Evolutionary conservation across 2,329 filamentous ascomycete species (phyloP), one percentile per base, ranked within the genome.

Genomic region (Orbilia javanica): DNA sequence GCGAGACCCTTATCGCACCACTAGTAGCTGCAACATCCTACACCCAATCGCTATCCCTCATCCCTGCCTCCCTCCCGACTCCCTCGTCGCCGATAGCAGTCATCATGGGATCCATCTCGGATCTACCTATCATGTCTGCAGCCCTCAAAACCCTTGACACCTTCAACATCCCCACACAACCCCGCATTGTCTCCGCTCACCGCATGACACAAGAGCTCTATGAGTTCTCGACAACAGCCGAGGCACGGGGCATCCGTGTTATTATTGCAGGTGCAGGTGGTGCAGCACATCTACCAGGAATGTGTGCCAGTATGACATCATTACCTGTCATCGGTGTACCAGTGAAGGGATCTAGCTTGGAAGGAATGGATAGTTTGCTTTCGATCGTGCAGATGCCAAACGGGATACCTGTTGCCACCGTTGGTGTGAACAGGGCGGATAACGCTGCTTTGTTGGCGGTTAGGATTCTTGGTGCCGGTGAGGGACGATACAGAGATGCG

Each of bases 21-120:
- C 87, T 97, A 22, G 89, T 44, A 48, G 29, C 62, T 22, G 50
- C 72, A 57, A 67, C 57, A 2, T 25, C 62, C 39, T 63, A 57
- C 39, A 60, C 73, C 15, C 74, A 72, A 60, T 79, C 42, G 25
- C 66, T 63, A 34, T 65, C 80, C 57, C 78, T 72, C 13, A 57
- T 29, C 80, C 20, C 62, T 76, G 53, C 75, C 78, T 44, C 82
- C 83, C 42, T 81, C 82, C 57, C 81, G 84, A 69, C 76, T 74
- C 66, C 82, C 83, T 81, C 84, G 53, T 90, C 91, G 0, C 84
- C 93, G 0, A 90, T 96, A 1, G 89, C 92, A 11, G 89, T 96
- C 1, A 93, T 93, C 29, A 95, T 95, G 92, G 93, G 93, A 42
- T 95, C 92, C 0, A 91, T 93, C 85, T 93, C 90, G 8, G 92